Percentiles rank a stretch among this genome's conserved stretches.
Evolutionary conservation across 192 early-diverging fungal genomes (phyloP).

Genomic region (Thoreauomyces humboldtii): DNA sequence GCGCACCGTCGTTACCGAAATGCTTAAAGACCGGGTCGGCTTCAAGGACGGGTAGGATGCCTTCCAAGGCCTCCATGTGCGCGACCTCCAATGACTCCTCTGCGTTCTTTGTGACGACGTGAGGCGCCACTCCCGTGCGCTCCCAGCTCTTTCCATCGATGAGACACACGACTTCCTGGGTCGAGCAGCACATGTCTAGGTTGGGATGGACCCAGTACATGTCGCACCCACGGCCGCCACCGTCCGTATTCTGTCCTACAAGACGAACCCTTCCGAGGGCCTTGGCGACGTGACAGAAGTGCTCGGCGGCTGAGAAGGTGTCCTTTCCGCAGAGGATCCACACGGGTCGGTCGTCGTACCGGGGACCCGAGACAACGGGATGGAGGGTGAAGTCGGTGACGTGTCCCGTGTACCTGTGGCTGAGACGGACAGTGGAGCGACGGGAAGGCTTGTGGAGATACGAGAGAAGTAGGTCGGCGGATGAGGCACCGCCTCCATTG

Average conservation of each 20-base stretch:
- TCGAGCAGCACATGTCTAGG: background rate
- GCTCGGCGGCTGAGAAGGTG: slow-evolving; percentile 2
- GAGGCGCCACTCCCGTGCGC: background rate
- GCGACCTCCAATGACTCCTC: background rate
- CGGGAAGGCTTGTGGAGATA: background rate
- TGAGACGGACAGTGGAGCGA: background rate
- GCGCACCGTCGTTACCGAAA: background rate
- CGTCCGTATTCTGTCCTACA: background rate
- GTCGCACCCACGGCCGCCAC: background rate
- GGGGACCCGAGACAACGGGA: background rate
- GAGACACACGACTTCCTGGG: background rate
- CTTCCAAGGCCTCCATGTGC: background rate
- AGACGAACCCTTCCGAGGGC: background rate
- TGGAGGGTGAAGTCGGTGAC: background rate
- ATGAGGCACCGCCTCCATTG: background rate
- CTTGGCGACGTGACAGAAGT: background rate
- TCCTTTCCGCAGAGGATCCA: background rate
- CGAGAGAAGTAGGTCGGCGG: background rate
- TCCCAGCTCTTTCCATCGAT: background rate
- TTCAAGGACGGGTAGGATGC: background rate
- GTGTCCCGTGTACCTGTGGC: background rate
- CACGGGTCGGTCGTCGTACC: background rate
- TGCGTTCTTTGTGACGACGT: background rate
- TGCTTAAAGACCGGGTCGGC: background rate
- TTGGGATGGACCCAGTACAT: background rate